These are phyloP conservation scores for Entomortierella beljakovae DNA, from an alignment of 192 early-diverging fungal species.

Conservation along the genomic window DNA sequence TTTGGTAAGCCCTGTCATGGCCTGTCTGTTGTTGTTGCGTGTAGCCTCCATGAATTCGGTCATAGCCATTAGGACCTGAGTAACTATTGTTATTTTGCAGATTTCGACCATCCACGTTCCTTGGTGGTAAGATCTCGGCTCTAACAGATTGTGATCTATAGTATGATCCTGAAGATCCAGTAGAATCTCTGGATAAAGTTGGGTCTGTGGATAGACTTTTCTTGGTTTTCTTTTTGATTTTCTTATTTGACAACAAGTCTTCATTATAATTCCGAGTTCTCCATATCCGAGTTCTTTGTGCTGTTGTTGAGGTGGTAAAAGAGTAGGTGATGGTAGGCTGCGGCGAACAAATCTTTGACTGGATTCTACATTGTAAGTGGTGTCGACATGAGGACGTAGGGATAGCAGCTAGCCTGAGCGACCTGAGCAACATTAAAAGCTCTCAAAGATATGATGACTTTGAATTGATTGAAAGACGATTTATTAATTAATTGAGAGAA, in stretches of 20 bases:
- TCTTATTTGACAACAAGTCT: not conserved
- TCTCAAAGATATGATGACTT: not conserved
- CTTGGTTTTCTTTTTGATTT: constrained; percentile 7
- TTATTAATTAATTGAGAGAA: not conserved
- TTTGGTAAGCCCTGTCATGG: not conserved
- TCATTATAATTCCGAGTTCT: not conserved
- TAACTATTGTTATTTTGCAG: not conserved
- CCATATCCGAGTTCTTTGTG: not conserved
- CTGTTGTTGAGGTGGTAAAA: constrained; percentile 10
- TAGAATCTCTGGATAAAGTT: not conserved
- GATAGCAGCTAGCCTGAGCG: not conserved
- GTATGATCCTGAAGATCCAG: not conserved
- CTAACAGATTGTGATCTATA: not conserved
- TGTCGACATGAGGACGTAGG: not conserved
- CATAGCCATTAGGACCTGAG: not conserved
- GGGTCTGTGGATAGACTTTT: constrained; percentile 5
- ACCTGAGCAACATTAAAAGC: not conserved
- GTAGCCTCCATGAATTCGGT: not conserved
- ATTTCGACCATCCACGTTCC: not conserved
- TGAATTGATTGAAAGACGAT: not conserved
- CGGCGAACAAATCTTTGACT: not conserved
- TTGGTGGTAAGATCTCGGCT: not conserved
- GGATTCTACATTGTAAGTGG: constrained; percentile 3
- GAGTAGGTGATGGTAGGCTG: not conserved
- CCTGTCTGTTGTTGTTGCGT: not conserved